Evolutionary conservation across 192 early-diverging fungal genomes (phyloP).

Genomic region (Coemansia sp.): DNA sequence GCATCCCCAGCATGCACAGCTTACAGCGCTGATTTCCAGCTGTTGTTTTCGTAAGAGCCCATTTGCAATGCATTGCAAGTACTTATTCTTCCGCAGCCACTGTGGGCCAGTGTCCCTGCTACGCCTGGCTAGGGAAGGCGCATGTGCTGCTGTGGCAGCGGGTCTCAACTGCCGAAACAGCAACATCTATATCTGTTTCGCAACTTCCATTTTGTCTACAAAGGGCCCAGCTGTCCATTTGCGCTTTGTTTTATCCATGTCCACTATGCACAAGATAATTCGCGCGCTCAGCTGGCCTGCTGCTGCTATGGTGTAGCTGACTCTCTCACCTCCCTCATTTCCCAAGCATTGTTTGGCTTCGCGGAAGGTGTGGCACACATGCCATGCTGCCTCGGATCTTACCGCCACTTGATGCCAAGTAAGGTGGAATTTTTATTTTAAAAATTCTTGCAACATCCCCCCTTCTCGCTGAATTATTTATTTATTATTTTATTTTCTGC

Average conservation of each 20-base stretch:
- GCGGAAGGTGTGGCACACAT: conserved; percentile 1
- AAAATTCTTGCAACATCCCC: conserved; percentile 3
- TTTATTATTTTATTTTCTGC: conserved; percentile 8
- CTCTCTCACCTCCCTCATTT: background rate
- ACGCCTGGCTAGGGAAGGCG: background rate
- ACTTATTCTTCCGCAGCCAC: conserved; percentile 2
- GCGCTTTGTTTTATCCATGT: background rate
- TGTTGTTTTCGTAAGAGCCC: background rate
- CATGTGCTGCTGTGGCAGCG: background rate
- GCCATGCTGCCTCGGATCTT: conserved; percentile 1
- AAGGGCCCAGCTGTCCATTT: conserved; percentile 5
- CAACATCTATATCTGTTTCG: background rate
- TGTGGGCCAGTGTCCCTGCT: background rate
- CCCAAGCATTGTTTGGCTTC: background rate
- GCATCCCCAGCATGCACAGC: background rate
- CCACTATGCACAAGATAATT: conserved; percentile 25
- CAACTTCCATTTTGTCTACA: background rate
- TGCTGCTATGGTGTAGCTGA: conserved; percentile 2
- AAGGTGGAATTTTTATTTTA: conserved; percentile 1
- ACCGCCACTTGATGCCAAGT: background rate
- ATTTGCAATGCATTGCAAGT: background rate
- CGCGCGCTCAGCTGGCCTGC: conserved; percentile 7
- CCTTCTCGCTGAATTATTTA: conserved; percentile 8
- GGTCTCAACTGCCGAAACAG: background rate
- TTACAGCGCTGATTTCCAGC: background rate